phyloP scores from a whole-genome alignment of 441 rosid genomes.

The Gossypium armourianum region DNA sequence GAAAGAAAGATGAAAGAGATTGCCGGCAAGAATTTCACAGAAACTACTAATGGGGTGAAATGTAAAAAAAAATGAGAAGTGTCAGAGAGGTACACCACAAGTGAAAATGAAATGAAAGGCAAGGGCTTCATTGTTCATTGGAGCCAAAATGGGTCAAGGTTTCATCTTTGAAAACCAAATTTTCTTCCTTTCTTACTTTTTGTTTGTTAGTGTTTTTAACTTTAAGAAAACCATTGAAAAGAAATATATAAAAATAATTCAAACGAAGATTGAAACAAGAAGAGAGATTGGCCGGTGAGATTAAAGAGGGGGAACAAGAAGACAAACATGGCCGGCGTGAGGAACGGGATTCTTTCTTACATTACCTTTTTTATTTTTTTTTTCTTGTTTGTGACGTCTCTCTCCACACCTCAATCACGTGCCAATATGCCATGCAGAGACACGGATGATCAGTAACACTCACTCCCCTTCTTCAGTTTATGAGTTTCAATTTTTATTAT shows the following conservation, averaged over 20 bases:
- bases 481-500: neutral
- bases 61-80: neutral
- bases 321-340: constrained; percentile 29
- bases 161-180: neutral
- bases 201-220: neutral
- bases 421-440: constrained; percentile 6
- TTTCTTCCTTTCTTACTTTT: neutral
- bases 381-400: constrained; percentile 20
- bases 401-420: neutral
- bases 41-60: neutral
- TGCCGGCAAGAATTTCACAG: constrained; percentile 9
- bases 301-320: neutral
- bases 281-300: neutral
- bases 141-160: constrained; percentile 10
- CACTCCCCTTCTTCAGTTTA: neutral
- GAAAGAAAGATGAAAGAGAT: neutral
- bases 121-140: constrained; percentile 1
- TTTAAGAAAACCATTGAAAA: neutral
- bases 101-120: constrained; percentile 7
- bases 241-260: no score
- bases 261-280: neutral
- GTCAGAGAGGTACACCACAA: neutral
- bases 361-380: neutral
- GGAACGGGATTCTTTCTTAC: constrained; percentile 17
- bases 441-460: neutral